Conservation (phyloP, 192 early-diverging fungal species). For the Mycoemilia scoparia region DNA sequence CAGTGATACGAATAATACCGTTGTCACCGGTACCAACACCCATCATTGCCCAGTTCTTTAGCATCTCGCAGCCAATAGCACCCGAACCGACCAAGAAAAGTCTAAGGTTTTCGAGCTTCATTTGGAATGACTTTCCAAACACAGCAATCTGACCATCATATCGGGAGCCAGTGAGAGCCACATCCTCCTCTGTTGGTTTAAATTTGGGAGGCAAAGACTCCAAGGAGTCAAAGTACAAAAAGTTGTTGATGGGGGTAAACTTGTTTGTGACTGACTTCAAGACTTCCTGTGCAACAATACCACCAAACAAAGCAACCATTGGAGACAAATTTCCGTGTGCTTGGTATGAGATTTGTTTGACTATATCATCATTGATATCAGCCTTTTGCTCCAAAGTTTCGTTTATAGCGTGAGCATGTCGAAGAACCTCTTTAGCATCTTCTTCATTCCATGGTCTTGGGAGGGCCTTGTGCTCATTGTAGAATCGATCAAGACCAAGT, state of each 20-base stretch:
- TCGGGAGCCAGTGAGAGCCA: constrained; percentile 66
- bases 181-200: constrained; percentile 44
- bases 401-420: constrained; percentile 56
- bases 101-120: constrained; percentile 63
- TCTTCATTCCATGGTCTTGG: constrained; percentile 74
- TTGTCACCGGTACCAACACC: constrained; percentile 66
- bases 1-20: constrained; percentile 75
- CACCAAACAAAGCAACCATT: constrained; percentile 93
- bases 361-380: constrained; percentile 68
- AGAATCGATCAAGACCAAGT: constrained; percentile 81
- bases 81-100: constrained; percentile 97
- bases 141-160: constrained; percentile 95
- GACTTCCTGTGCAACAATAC: constrained; percentile 93
- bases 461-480: constrained; percentile 37
- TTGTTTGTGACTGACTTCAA: constrained; percentile 97
- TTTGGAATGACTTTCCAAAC: constrained; percentile 83
- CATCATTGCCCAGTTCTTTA: constrained; percentile 99
- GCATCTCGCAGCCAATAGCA: constrained; percentile 99
- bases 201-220: constrained; percentile 74
- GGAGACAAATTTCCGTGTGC: constrained; percentile 82
- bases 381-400: constrained; percentile 44
- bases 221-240: constrained; percentile 92
- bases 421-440: constrained; percentile 69
- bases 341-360: constrained; percentile 74
- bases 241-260: constrained; percentile 81